Evolutionary conservation across 352 stramenopile species (phyloP).

Genomic region (Aphanomyces euteiches): DNA sequence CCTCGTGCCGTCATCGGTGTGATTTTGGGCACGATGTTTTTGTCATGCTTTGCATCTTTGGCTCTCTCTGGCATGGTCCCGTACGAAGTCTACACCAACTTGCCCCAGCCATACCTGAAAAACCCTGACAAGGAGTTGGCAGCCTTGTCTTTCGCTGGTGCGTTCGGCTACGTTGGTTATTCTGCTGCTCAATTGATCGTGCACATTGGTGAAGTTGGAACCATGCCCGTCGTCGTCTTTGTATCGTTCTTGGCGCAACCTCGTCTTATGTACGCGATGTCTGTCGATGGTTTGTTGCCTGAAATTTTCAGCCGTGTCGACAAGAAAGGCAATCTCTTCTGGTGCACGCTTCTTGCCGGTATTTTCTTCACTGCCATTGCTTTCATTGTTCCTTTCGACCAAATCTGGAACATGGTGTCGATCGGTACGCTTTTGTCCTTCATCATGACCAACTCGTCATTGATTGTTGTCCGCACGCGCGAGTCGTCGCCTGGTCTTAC

Average conservation of each 20-base stretch:
- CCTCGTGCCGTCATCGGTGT: conserved; percentile 57
- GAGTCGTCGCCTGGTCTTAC: conserved; percentile 47
- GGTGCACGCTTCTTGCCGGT: conserved; percentile 66
- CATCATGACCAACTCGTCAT: conserved; percentile 74
- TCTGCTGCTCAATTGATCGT: conserved; percentile 45
- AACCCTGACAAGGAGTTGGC: not conserved
- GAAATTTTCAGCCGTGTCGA: conserved; percentile 87
- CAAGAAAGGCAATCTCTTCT: conserved; percentile 74
- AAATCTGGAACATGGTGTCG: conserved; percentile 84
- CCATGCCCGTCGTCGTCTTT: conserved; percentile 92
- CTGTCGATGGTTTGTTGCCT: conserved; percentile 90
- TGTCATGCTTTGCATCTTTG: conserved; percentile 44
- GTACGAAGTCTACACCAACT: conserved; percentile 33
- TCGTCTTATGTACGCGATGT: conserved; percentile 89
- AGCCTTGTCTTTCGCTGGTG: not conserved
- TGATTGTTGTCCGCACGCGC: conserved; percentile 67
- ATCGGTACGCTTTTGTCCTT: conserved; percentile 86
- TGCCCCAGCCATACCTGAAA: conserved; percentile 4
- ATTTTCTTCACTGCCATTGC: conserved; percentile 62
- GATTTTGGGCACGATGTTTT: conserved; percentile 42
- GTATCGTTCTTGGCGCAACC: conserved; percentile 91
- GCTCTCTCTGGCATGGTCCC: conserved; percentile 64
- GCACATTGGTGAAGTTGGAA: conserved; percentile 73
- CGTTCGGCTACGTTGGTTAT: conserved; percentile 26
- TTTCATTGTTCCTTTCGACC: conserved; percentile 69